Conservation (phyloP, 139 green algal species). For the Coelastrella sp. region DNA sequence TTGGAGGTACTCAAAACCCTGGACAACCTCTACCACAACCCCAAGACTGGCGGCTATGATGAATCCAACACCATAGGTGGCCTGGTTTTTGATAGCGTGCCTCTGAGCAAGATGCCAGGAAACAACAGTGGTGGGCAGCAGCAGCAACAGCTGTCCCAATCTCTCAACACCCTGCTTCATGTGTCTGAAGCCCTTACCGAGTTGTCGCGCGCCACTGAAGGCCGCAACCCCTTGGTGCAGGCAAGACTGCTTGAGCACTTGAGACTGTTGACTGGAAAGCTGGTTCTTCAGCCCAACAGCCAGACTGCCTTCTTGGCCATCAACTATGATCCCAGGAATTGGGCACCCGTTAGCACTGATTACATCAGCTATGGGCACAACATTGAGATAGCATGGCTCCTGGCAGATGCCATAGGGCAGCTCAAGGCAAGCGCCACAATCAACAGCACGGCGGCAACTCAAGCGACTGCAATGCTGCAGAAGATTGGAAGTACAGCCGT, state of each 20-base stretch:
- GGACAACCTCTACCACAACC: neutral
- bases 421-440: neutral
- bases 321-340: neutral
- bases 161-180: neutral
- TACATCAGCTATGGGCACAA: conserved; percentile 5
- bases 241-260: neutral
- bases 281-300: neutral
- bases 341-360: neutral
- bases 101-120: neutral
- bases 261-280: neutral
- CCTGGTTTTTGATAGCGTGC: neutral
- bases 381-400: neutral
- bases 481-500: neutral
- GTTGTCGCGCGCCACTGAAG: neutral
- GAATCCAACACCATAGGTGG: neutral
- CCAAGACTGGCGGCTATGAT: neutral
- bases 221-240: neutral
- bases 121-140: neutral
- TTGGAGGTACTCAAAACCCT: neutral
- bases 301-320: neutral
- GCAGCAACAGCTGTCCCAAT: neutral
- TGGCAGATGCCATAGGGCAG: neutral
- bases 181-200: neutral
- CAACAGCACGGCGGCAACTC: neutral
- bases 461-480: neutral